Evolutionary conservation across 257 asterid species (phyloP), one percentile per base, ranked within the genome.

Genomic region (Gentiana dahurica): DNA sequence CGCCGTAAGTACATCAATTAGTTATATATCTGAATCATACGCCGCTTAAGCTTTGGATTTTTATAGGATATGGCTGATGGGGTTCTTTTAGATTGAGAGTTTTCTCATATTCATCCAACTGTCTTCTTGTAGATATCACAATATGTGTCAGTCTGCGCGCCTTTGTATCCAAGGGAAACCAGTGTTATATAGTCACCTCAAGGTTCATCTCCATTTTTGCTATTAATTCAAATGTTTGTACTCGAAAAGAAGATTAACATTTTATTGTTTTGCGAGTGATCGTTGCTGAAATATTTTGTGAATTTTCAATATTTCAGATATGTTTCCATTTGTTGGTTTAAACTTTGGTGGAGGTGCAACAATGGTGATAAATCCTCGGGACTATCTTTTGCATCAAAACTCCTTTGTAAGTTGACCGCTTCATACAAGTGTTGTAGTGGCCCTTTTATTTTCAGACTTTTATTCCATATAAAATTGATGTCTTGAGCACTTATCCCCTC

Each of bases 301-400:
- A 68, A 52, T 55, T 10, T 44, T 36, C 61, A 88, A 95, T 59
- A 52, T 88, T 63, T 76, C 87, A 4, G 86, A 78, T 36, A 70
- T 71, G 63, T 92, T 92, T 76, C 99, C 99, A 49, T 61, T 49
- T 8, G 94, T 92, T 61, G 78, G 79, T 77, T 74, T 92, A 38
- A 81, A 79, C 77, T 92, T 92, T 63, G 91, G 84, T 32, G 95
- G 94, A 56, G 97, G 97, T 68, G 94, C 79, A 46, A 73, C 97
- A 51, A 87, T 91, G 98, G 45, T 73, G 24, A 73, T 91, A 71
- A 75, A 74, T 75, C 94, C 97, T 38, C 75, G 77, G 68, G 95
- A 83, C 64, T 92, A 92, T 84, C 99, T 92, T 72, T 75, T 92
- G 69, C 95, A 81, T 81, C 93, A 91, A 71, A 85, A 85, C 71